These are phyloP conservation scores for Waltergamsia citrina DNA, from an alignment of 2,329 filamentous ascomycete species.

Conservation along the genomic window DNA sequence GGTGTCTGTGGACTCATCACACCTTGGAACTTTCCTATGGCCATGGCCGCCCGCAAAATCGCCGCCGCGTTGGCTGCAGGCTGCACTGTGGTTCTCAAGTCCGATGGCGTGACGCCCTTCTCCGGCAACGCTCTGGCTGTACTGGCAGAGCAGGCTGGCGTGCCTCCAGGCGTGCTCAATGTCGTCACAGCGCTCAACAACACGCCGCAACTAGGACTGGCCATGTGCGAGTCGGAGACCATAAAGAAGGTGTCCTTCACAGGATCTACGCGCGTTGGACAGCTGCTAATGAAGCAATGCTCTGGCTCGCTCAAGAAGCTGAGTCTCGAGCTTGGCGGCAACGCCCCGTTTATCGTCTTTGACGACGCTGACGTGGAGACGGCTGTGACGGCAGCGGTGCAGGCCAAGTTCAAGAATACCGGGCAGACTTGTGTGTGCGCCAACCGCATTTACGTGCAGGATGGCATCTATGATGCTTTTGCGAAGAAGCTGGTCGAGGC, in stretches of 20 bases:
- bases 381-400: constrained; percentile 53
- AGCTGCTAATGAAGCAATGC: constrained; percentile 55
- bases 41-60: constrained; percentile 18
- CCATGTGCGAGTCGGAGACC: constrained; percentile 14
- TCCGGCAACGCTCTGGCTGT: constrained; percentile 75
- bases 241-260: constrained; percentile 65
- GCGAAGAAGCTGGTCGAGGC: no score
- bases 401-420: constrained; percentile 58
- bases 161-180: constrained; percentile 79
- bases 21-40: constrained; percentile 45
- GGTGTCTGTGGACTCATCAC: constrained; percentile 11
- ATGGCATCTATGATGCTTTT: constrained; percentile 43
- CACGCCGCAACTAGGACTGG: constrained; percentile 64
- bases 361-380: constrained; percentile 59
- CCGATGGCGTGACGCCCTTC: constrained; percentile 78
- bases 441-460: constrained; percentile 20
- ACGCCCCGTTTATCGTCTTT: constrained; percentile 36
- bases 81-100: constrained; percentile 72
- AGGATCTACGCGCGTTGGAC: constrained; percentile 36
- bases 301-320: constrained; percentile 60
- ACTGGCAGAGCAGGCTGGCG: constrained; percentile 68
- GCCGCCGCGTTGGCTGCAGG: constrained; percentile 52
- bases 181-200: constrained; percentile 65
- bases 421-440: constrained; percentile 58
- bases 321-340: constrained; percentile 58